Conservation (phyloP, 192 early-diverging fungal genomes). For the Chytriomyces sp. region DNA sequence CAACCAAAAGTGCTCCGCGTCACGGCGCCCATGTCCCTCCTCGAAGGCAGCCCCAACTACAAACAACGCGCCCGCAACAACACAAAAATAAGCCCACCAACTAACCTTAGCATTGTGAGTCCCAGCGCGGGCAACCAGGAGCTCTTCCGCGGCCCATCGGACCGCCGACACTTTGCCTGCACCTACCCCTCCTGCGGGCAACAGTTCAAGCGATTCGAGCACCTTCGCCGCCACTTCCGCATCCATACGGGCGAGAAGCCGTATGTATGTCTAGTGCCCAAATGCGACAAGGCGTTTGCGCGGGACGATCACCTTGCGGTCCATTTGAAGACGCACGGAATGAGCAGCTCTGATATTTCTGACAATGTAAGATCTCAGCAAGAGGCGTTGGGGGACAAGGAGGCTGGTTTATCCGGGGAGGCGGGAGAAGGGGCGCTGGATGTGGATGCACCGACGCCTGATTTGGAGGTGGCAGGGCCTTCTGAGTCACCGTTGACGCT, state of each 20-base stretch:
- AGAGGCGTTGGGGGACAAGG: background rate
- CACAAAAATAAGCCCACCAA: background rate
- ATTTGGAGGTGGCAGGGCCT: slow-evolving; percentile 1
- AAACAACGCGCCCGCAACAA: slow-evolving; percentile 65
- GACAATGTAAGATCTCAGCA: background rate
- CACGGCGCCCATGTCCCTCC: slow-evolving; percentile 35
- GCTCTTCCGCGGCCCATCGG: slow-evolving; percentile 2
- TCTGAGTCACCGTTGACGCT: slow-evolving; percentile 11
- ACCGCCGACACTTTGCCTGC: slow-evolving; percentile 40
- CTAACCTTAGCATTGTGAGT: slow-evolving; percentile 5
- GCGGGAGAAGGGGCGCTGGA: background rate
- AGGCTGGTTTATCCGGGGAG: background rate
- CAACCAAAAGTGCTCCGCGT: background rate
- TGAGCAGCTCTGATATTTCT: slow-evolving; percentile 1
- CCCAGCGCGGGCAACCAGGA: background rate
- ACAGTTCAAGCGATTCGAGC: slow-evolving; percentile 75
- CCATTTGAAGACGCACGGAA: slow-evolving; percentile 52
- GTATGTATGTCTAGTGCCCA: slow-evolving; percentile 54
- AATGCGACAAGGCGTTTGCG: slow-evolving; percentile 63
- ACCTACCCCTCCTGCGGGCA: slow-evolving; percentile 34
- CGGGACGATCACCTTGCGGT: slow-evolving; percentile 66
- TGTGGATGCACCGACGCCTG: background rate
- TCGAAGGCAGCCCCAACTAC: slow-evolving; percentile 72
- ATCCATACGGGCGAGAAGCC: slow-evolving; percentile 67
- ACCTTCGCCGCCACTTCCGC: slow-evolving; percentile 75